Evolutionary conservation across 345 rosid genomes (phyloP).

Genomic region (Turritis glabra): DNA sequence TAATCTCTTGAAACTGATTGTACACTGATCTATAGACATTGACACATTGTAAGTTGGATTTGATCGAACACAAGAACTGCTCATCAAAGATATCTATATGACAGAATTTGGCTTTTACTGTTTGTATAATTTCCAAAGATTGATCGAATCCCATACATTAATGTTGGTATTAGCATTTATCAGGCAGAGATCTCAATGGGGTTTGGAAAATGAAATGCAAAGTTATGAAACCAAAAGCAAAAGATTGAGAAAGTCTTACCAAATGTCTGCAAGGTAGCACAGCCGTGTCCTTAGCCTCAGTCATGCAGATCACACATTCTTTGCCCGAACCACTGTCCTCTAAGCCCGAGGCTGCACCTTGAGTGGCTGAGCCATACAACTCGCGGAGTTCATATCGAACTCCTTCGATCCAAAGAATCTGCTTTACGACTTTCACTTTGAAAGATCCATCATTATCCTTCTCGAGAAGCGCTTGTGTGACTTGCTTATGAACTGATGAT

Average conservation of each 20-base stretch:
- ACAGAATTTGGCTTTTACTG: not conserved
- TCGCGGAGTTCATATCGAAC: slow-evolving; percentile 83
- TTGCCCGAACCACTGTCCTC: slow-evolving; percentile 68
- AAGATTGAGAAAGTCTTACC: slow-evolving; percentile 45
- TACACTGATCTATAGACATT: not conserved
- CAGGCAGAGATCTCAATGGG: not conserved
- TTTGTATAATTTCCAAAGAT: not conserved
- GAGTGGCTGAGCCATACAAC: slow-evolving; percentile 60
- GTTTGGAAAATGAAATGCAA: not conserved
- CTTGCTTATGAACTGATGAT: slow-evolving; percentile 62
- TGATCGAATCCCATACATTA: not conserved
- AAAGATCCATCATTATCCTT: slow-evolving; percentile 50
- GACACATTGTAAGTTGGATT: not conserved
- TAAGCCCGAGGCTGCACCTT: slow-evolving; percentile 50
- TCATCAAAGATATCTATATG: not conserved
- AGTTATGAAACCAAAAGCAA: not conserved
- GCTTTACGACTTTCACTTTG: slow-evolving; percentile 65
- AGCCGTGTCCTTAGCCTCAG: slow-evolving; percentile 87
- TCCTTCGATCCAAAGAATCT: slow-evolving; percentile 85
- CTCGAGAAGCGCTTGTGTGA: slow-evolving; percentile 78
- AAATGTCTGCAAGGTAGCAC: slow-evolving; percentile 87
- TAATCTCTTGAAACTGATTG: no score
- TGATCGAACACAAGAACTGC: not conserved
- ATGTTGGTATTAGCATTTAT: not conserved
- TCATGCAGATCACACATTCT: slow-evolving; percentile 94